Percentiles rank a stretch among this genome's conserved stretches.
These are phyloP conservation scores for Lolium rigidum DNA, from an alignment of 176 grass and related monocot species.

Conservation along the genomic window DNA sequence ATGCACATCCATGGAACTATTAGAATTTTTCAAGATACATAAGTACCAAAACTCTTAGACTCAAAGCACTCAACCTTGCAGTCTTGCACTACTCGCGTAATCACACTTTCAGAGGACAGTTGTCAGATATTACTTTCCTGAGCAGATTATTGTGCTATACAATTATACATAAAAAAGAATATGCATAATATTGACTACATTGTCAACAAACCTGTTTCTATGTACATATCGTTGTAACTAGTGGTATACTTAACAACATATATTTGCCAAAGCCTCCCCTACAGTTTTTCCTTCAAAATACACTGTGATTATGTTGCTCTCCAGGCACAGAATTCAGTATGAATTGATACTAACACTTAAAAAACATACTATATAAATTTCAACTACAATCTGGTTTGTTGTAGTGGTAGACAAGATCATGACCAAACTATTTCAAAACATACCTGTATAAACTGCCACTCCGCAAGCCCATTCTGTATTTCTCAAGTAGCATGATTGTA, in stretches of 20 bases:
- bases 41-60: neutral
- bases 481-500: constrained; percentile 97
- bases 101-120: neutral
- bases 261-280: neutral
- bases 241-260: neutral
- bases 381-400: constrained; percentile 8
- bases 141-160: neutral
- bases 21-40: neutral
- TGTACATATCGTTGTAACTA: constrained; percentile 6
- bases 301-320: neutral
- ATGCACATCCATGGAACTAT: neutral
- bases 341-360: neutral
- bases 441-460: constrained; percentile 95
- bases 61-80: neutral
- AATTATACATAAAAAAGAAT: neutral
- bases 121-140: neutral
- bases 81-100: neutral
- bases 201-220: constrained; percentile 1
- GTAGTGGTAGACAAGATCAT: neutral
- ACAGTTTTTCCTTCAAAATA: neutral
- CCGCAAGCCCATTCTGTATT: constrained; percentile 99
- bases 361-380: constrained; percentile 23
- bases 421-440: constrained; percentile 21
- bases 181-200: neutral
- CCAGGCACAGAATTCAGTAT: neutral